Evolutionary conservation across 805 yeast genomes (phyloP), one percentile per base, ranked within the genome.

Genomic region (Citeromyces matritensis): DNA sequence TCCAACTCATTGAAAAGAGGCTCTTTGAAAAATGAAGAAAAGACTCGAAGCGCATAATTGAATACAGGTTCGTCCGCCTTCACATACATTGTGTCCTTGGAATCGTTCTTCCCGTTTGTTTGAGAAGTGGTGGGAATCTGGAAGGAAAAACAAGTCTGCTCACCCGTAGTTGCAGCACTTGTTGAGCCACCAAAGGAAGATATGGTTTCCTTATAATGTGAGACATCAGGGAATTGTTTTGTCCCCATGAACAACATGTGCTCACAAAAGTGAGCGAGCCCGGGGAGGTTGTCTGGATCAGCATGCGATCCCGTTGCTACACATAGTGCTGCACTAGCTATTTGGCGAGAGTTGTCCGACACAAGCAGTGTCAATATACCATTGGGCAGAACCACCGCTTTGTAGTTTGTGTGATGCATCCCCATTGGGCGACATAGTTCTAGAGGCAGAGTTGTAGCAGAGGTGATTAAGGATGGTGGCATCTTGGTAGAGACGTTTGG

Each of bases 191-290:
- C 75, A 24, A 59, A 48, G 19, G 58, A 46, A 1, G 58, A 40
- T 1, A 77, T 42, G 5, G 49, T 33, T 19, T 62, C 61, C 30
- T 63, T 63, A 37, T 69, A 69, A 15, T 43, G 42, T 25, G 58
- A 62, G 1, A 69, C 60, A 12, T 53, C 45, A 1, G 80, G 75
- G 38, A 48, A 74, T 31, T 59, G 51, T 41, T 64, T 69, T 0
- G 80, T 68, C 3, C 77, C 80, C 34, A 63, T 58, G 23, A 69
- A 53, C 3, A 74, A 34, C 63, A 79, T 60, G 48, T 84, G 95
- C 45, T 84, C 95, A 42, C 93, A 78, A 35, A 83, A 65, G 55
- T 88, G 98, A 0, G 97, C 97, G 24, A 88, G 46, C 0, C 98
- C 98, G 0, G 73, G 73, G 2, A 78, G 41, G 4, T 62, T 63